These are phyloP conservation scores for Primulina huaijiensis DNA, from an alignment of 257 asterid genomes.

Conservation along the genomic window DNA sequence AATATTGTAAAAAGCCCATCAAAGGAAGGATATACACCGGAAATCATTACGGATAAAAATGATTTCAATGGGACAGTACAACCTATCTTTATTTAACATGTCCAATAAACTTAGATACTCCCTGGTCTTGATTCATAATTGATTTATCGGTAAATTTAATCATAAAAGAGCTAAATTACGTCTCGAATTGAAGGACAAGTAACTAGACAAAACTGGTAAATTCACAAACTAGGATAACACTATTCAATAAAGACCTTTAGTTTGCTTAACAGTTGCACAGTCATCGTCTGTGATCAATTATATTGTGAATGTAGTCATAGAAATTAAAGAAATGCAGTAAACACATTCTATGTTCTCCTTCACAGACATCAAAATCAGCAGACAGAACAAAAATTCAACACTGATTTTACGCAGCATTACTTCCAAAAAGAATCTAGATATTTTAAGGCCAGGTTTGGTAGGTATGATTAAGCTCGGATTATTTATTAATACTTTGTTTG, in stretches of 20 bases:
- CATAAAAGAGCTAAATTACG: not conserved
- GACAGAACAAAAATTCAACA: not conserved
- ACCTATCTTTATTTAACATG: not conserved
- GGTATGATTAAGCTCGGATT: too few species aligned
- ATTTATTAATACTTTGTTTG: too few species aligned
- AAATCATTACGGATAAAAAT: too few species aligned
- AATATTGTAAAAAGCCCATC: too few species aligned
- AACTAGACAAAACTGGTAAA: not conserved
- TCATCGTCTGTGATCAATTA: not conserved
- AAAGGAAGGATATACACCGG: not conserved
- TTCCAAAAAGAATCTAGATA: not conserved
- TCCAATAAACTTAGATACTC: not conserved
- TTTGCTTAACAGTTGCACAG: not conserved
- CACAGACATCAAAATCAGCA: not conserved
- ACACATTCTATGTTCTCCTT: not conserved
- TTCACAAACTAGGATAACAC: not conserved
- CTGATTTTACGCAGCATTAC: not conserved
- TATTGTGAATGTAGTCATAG: too few species aligned
- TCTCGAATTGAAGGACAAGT: not conserved
- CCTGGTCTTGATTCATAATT: not conserved
- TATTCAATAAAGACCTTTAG: not conserved
- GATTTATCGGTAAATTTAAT: not conserved
- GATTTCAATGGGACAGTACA: not conserved
- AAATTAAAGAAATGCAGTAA: too few species aligned
- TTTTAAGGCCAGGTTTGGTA: too few species aligned